A percentile compares a stretch with the other conserved stretches of the same genome.
Evolutionary conservation across 495 filamentous ascomycete genomes (phyloP).

Genomic region (Astrothelium macrocarpum): DNA sequence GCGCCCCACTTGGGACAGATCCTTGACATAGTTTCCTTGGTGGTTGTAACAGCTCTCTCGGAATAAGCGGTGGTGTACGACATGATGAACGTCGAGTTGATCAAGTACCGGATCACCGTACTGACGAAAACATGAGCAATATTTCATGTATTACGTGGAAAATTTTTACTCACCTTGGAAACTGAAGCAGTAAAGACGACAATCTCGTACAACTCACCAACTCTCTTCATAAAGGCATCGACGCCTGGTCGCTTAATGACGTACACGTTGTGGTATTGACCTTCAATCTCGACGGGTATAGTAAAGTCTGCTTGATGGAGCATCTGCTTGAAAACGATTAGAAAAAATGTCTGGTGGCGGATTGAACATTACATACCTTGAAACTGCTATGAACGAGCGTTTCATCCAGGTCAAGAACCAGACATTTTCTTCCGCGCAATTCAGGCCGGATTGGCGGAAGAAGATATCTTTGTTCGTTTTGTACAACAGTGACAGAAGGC

Average conservation of each 20-base stretch:
- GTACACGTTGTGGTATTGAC: conserved; percentile 98
- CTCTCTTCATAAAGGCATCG: conserved; percentile 96
- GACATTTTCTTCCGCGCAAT: conserved; percentile 78
- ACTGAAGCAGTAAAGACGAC: conserved; percentile 98
- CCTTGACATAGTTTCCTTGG: conserved; percentile 99
- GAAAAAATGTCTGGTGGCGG: background rate
- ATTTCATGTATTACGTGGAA: background rate
- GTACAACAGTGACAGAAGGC: conserved; percentile 12
- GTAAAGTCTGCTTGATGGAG: conserved; percentile 98
- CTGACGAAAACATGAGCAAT: conserved; percentile 36
- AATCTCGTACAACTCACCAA: conserved; percentile 95
- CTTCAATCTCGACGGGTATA: conserved; percentile 97
- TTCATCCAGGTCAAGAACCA: conserved; percentile 94
- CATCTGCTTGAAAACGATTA: conserved; percentile 48
- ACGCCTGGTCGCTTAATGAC: conserved; percentile 97
- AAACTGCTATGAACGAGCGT: conserved; percentile 99
- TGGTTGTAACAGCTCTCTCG: conserved; percentile 99
- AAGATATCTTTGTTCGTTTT: conserved; percentile 50
- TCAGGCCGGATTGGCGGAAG: conserved; percentile 68
- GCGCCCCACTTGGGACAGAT: conserved; percentile 91
- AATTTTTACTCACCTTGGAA: conserved; percentile 63
- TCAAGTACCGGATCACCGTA: conserved; percentile 95
- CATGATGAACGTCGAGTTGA: conserved; percentile 93
- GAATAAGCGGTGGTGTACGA: conserved; percentile 94
- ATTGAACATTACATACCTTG: conserved; percentile 52